A percentile compares a stretch with the other conserved stretches of the same genome.
Conservation (phyloP, 129 eudicot genomes). For the Dittrichia graveolens region DNA sequence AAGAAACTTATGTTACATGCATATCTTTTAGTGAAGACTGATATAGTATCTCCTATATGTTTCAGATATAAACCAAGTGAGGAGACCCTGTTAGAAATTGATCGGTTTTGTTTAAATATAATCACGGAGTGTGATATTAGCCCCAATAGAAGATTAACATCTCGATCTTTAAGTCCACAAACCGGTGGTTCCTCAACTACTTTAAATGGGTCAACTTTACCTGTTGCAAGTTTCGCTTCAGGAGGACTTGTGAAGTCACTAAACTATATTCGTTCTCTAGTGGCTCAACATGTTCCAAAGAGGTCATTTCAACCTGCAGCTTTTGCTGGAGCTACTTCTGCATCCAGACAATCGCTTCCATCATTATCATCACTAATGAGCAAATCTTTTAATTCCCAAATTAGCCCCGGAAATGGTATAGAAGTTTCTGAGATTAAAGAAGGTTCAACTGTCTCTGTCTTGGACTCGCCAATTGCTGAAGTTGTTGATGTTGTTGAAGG, state of each 20-base stretch:
- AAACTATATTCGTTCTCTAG: constrained; percentile 87
- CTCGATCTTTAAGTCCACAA: constrained; percentile 65
- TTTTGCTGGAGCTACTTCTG: constrained; percentile 75
- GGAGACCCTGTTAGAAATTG: constrained; percentile 82
- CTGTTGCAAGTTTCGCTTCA: constrained; percentile 92
- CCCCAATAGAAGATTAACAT: constrained; percentile 61
- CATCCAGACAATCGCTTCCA: constrained; percentile 89
- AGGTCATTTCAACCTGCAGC: constrained; percentile 92
- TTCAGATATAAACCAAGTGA: constrained; percentile 95
- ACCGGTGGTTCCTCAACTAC: constrained; percentile 46
- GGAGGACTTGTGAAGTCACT: constrained; percentile 85
- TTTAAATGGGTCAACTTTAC: constrained; percentile 63
- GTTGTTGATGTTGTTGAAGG: constrained; percentile 64
- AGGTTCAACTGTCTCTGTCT: constrained; percentile 59
- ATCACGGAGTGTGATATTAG: constrained; percentile 79
- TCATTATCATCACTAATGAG: constrained; percentile 87
- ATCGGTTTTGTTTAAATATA: constrained; percentile 81
- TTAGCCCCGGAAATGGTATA: constrained; percentile 64
- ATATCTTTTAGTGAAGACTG: constrained; percentile 17
- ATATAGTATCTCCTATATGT: constrained; percentile 24
- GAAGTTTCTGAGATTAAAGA: constrained; percentile 82
- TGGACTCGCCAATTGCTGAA: constrained; percentile 58
- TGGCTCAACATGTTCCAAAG: constrained; percentile 83
- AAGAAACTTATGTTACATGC: background rate
- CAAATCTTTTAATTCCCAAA: constrained; percentile 89